These are phyloP conservation scores for Globisporangium emineosum DNA, from an alignment of 352 stramenopile genomes.

Conservation along the genomic window DNA sequence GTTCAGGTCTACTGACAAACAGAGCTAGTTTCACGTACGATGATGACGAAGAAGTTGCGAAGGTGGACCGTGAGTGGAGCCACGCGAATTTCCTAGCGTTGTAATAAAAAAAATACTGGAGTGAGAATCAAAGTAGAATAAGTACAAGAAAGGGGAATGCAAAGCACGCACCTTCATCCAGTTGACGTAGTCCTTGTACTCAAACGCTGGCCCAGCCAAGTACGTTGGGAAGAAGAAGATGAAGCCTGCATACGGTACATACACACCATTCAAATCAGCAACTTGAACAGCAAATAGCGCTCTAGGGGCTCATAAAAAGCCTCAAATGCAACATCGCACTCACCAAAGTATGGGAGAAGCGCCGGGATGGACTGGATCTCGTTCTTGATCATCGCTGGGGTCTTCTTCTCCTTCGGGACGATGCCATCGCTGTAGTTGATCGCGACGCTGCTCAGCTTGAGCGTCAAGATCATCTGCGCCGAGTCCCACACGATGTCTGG, in stretches of 20 bases:
- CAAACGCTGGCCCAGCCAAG: constrained; percentile 74
- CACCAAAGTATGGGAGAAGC: constrained; percentile 75
- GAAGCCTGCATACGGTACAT: constrained; percentile 41
- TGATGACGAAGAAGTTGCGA: constrained; percentile 70
- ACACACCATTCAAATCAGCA: neutral
- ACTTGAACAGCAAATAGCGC: neutral
- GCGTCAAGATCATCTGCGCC: constrained; percentile 85
- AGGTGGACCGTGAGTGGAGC: constrained; percentile 63
- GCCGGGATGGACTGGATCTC: constrained; percentile 55
- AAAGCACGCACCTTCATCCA: constrained; percentile 61
- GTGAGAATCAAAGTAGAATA: neutral
- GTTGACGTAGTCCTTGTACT: constrained; percentile 83
- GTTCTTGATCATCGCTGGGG: constrained; percentile 68
- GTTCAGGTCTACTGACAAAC: neutral
- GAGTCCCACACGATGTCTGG: constrained; percentile 82
- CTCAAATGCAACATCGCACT: neutral
- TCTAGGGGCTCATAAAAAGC: neutral
- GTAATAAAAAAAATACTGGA: no score
- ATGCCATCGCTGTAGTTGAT: constrained; percentile 82
- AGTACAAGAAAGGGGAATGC: neutral
- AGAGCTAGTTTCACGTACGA: constrained; percentile 33
- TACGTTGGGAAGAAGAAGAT: constrained; percentile 89
- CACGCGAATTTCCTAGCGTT: constrained; percentile 43
- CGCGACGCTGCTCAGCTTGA: constrained; percentile 77
- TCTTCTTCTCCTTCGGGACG: constrained; percentile 75